A percentile compares a stretch with the other conserved stretches of the same genome.
phyloP scores from a whole-genome alignment of 805 yeast genomes.

The Yarrowia divulgata region DNA sequence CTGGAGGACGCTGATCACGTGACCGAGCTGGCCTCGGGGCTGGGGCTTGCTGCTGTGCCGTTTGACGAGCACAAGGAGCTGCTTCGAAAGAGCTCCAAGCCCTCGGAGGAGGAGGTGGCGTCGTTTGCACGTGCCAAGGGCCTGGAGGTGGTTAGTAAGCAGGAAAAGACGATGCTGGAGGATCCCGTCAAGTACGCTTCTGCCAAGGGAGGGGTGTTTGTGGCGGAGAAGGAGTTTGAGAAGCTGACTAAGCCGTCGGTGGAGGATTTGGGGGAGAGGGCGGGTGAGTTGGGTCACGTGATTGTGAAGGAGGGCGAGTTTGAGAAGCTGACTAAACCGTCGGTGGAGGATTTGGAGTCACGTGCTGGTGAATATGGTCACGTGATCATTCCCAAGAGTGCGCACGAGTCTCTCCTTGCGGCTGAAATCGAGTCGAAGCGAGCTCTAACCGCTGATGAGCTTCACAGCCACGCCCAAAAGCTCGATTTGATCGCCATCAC shows the following conservation, averaged over 20 bases:
- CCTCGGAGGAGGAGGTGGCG: conserved; percentile 25
- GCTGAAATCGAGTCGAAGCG: conserved; percentile 16
- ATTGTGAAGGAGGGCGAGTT: conserved; percentile 39
- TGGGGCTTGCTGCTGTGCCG: conserved; percentile 39
- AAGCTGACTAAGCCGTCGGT: not conserved
- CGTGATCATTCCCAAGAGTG: conserved; percentile 42
- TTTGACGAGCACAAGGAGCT: conserved; percentile 40
- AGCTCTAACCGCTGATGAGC: conserved; percentile 32
- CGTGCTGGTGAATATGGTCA: conserved; percentile 24
- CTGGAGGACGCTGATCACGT: conserved; percentile 15
- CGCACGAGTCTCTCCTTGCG: conserved; percentile 19
- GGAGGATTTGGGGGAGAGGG: not conserved
- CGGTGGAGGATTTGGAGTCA: not conserved
- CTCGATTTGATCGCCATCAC: not conserved
- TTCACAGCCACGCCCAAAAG: conserved; percentile 5
- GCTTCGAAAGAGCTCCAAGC: conserved; percentile 45
- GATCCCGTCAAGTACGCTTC: conserved; percentile 39
- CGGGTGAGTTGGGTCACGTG: conserved; percentile 15
- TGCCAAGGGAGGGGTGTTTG: conserved; percentile 14
- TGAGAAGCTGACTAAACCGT: conserved; percentile 30
- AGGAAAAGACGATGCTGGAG: conserved; percentile 31
- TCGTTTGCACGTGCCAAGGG: conserved; percentile 43
- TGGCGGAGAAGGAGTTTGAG: not conserved
- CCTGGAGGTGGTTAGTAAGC: conserved; percentile 41
- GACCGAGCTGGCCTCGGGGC: conserved; percentile 43